Conservation (phyloP, 2,329 filamentous ascomycete species). For the Penicillium sp. region DNA sequence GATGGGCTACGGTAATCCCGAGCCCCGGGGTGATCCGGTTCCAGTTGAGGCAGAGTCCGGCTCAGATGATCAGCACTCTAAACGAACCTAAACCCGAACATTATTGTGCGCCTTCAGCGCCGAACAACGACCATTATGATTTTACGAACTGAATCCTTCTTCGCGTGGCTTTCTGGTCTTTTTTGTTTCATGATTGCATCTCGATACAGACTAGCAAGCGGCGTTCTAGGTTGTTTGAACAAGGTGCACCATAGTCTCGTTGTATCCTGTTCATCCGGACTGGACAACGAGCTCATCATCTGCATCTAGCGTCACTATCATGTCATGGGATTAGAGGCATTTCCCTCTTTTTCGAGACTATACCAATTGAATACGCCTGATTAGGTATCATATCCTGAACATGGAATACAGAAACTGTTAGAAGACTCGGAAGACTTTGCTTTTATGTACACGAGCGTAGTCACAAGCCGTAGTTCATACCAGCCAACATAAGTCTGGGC, state of each 20-base stretch:
- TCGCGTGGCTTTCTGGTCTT: background rate
- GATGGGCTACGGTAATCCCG: conserved; percentile 28
- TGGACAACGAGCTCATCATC: background rate
- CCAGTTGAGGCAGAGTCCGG: conserved; percentile 16
- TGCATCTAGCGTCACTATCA: background rate
- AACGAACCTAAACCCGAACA: conserved; percentile 25
- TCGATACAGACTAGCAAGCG: conserved; percentile 11
- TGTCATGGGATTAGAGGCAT: background rate
- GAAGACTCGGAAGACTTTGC: background rate
- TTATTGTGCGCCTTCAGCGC: background rate
- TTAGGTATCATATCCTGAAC: background rate
- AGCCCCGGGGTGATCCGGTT: conserved; percentile 13
- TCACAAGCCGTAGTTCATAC: background rate
- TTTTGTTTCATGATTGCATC: conserved; percentile 10
- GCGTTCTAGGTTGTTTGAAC: conserved; percentile 1
- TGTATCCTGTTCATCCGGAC: background rate
- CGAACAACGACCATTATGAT: conserved; percentile 12
- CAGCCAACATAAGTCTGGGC: background rate
- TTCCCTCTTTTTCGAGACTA: background rate
- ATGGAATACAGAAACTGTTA: background rate
- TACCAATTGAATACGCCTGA: background rate
- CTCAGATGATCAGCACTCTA: conserved; percentile 22
- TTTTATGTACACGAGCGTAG: background rate
- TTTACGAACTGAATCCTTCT: conserved; percentile 5
- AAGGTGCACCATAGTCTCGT: background rate